phyloP scores from a whole-genome alignment of 2,329 filamentous ascomycete species.

The Neofusicoccum ribis region DNA sequence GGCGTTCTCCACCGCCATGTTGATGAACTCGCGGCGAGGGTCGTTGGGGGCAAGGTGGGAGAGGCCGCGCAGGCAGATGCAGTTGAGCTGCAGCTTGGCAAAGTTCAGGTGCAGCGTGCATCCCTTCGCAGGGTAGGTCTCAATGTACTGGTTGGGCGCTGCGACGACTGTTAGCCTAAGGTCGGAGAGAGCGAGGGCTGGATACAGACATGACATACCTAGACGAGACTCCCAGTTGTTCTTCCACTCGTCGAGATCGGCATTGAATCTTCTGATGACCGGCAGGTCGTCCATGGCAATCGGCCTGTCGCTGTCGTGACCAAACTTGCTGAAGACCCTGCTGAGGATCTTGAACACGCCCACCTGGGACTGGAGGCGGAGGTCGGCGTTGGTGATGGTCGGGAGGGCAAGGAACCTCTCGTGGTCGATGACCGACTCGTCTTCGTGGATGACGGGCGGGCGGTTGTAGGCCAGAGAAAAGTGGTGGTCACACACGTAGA shows the following conservation, averaged over 20 bases:
- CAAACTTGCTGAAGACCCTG: conserved; percentile 35
- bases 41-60: conserved; percentile 3
- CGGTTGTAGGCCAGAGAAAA: conserved; percentile 44
- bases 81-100: conserved; percentile 42
- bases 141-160: conserved; percentile 30
- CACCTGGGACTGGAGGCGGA: conserved; percentile 34
- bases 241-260: conserved; percentile 47
- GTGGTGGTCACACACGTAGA: conserved; percentile 44
- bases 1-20: conserved; percentile 26
- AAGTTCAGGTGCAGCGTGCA: conserved; percentile 33
- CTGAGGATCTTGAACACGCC: conserved; percentile 36
- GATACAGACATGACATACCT: conserved; percentile 7
- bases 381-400: conserved; percentile 31
- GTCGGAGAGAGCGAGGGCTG: neutral
- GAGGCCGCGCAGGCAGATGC: conserved; percentile 28
- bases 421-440: conserved; percentile 38
- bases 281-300: conserved; percentile 40
- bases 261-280: conserved; percentile 42
- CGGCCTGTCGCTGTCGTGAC: conserved; percentile 37
- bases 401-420: conserved; percentile 34
- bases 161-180: neutral
- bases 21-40: conserved; percentile 22
- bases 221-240: conserved; percentile 39
- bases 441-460: conserved; percentile 42
- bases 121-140: conserved; percentile 28